Base-by-base conservation (phyloP, 108 stramenopile species). In the Pseudonitzschia delicatissima region DNA sequence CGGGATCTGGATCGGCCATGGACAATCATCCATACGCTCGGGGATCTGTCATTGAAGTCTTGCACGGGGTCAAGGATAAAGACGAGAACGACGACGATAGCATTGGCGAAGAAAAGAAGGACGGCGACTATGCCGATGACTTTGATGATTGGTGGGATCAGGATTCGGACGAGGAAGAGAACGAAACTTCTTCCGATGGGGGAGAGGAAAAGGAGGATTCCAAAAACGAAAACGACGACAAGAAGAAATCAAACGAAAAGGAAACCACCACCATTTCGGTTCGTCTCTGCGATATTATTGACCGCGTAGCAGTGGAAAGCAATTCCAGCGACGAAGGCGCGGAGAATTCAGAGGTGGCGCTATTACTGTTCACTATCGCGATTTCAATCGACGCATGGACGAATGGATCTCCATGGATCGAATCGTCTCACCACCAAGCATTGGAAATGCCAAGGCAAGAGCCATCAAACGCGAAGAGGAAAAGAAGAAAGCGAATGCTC, bases 351-450 rank as follows among this genome's bases (percentile, higher is more conserved):
- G 0, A 1, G 45, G 27, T 33, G 62, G 53, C 33, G 33, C 21
- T 33, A 55, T 17, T 31, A 57, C 66, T 61, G 88, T 99, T 13
- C 98, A 99, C 66, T 99, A 97, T 68, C 82, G 88, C 32, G 93
- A 97, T 49, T 94, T 97, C 57, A 98, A 99, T 80, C 88, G 98
- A 26, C 74, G 98, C 12, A 98, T 99, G 97, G 98, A 99, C 68
- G 97, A 97, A 77, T 99, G 98, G 98, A 87, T 99, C 18, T 66
- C 63, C 29, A 80, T 74, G 52, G 89, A 90, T 28, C 74, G 90
- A 3, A 88, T 95, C 48, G 78, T 92, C 0, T 79, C 77, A 12
- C 93, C 90, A 25, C 93, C 93, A 0, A 77, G 74, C 11, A 74
- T 95, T 45, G 93, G 90, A 42, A 92, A 90, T 72, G 88, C 88